phyloP scores from a whole-genome alignment of 306 rosid genomes.

The Sophora flavescens region DNA sequence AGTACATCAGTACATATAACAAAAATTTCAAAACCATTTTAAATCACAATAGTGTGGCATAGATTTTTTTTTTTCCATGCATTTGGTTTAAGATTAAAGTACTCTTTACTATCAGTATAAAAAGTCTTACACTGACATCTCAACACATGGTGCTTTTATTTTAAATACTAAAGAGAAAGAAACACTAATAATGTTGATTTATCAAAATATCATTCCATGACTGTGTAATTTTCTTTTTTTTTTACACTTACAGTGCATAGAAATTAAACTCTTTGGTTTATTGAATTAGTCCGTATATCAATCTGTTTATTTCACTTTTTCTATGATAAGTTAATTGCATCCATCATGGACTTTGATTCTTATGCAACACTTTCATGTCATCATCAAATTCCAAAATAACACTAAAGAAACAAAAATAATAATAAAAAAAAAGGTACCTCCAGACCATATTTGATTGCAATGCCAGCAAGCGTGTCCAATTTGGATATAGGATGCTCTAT shows the following conservation, averaged over 20 bases:
- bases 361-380: neutral
- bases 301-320: neutral
- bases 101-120: no score
- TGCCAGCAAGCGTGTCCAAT: conserved; percentile 80
- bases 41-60: neutral
- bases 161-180: no score
- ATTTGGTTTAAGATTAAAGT: neutral
- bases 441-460: conserved; percentile 92
- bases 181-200: no score
- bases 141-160: no score
- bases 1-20: neutral
- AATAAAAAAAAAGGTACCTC: conserved; percentile 61
- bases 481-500: conserved; percentile 75
- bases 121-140: no score
- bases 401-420: neutral
- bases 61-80: neutral
- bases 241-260: no score
- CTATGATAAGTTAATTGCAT: neutral
- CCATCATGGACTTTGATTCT: neutral
- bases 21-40: neutral
- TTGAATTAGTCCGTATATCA: neutral
- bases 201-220: no score
- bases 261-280: neutral
- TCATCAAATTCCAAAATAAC: neutral
- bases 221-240: no score